Percentiles rank a stretch among this genome's conserved stretches.
These are phyloP conservation scores for Vitis hybrid DNA, from an alignment of 177 flowering plant genomes.

Conservation along the genomic window DNA sequence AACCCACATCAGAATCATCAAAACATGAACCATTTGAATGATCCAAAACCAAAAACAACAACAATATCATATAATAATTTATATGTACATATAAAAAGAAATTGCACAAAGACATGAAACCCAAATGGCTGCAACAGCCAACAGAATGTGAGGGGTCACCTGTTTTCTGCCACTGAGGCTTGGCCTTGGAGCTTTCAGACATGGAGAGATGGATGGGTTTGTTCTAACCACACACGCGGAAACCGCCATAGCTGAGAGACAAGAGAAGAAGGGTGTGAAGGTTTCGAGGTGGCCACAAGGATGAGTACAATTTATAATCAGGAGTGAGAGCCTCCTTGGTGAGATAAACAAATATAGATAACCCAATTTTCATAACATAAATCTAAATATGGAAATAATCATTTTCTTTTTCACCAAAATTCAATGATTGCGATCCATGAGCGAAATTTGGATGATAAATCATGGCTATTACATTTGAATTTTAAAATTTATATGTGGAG, in stretches of 20 bases:
- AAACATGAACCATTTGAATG: neutral
- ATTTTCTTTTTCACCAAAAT: too few species aligned
- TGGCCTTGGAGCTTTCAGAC: slow-evolving; percentile 9
- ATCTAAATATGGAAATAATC: too few species aligned
- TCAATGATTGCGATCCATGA: too few species aligned
- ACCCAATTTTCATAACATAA: too few species aligned
- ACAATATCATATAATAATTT: neutral
- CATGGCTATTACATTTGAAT: too few species aligned
- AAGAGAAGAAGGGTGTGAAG: neutral
- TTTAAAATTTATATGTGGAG: too few species aligned
- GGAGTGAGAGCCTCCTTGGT: too few species aligned
- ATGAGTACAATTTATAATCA: too few species aligned
- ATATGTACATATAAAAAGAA: neutral
- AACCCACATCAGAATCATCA: neutral
- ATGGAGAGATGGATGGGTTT: slow-evolving; percentile 14
- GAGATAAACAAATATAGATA: too few species aligned
- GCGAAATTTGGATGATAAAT: too few species aligned
- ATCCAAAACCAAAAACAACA: slow-evolving; percentile 2
- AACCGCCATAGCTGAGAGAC: slow-evolving; percentile 25
- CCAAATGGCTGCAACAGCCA: neutral
- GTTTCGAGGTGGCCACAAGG: too few species aligned
- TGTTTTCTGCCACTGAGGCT: slow-evolving; percentile 18
- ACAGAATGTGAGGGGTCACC: slow-evolving; percentile 16
- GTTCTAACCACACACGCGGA: slow-evolving; percentile 10
- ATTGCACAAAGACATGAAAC: neutral